Evolutionary conservation across 2,329 filamentous ascomycete species (phyloP).

Genomic region (Alternaria sp.): DNA sequence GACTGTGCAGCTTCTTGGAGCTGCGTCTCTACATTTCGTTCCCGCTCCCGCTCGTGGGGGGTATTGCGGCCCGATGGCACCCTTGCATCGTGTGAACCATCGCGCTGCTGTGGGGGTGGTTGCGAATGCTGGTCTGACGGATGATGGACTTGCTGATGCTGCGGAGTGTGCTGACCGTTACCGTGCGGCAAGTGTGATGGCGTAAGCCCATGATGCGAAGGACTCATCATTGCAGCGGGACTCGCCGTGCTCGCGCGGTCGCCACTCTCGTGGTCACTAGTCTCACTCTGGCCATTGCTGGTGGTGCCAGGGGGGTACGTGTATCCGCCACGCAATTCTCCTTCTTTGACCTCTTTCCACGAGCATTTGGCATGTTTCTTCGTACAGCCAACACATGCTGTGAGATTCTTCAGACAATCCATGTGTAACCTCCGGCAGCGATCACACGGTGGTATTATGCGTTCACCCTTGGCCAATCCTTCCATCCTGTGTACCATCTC

Average conservation of each 20-base stretch:
- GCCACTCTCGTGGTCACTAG: constrained; percentile 35
- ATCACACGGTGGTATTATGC: constrained; percentile 83
- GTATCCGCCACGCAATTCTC: constrained; percentile 61
- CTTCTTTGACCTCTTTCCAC: constrained; percentile 80
- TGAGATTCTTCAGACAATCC: constrained; percentile 84
- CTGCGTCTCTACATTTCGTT: constrained; percentile 34
- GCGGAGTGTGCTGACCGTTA: constrained; percentile 29
- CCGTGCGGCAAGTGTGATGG: constrained; percentile 23
- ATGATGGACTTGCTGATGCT: constrained; percentile 17
- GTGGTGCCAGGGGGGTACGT: constrained; percentile 28
- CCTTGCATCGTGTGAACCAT: constrained; percentile 23
- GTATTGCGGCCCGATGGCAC: constrained; percentile 24
- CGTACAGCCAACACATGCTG: constrained; percentile 84
- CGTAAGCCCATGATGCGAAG: constrained; percentile 30
- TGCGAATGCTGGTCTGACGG: constrained; percentile 2
- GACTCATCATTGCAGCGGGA: constrained; percentile 35
- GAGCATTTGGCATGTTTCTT: constrained; percentile 89
- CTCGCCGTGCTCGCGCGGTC: constrained; percentile 40
- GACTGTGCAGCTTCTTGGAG: constrained; percentile 45
- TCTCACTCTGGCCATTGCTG: constrained; percentile 42
- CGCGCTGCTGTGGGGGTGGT: constrained; percentile 7
- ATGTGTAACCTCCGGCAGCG: constrained; percentile 80
- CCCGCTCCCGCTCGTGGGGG: constrained; percentile 31
- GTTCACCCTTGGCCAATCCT: constrained; percentile 72
- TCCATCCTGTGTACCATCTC: constrained; percentile 80